These are phyloP conservation scores for Wickerhamomyces sp. DNA, from an alignment of 1,139 yeast species.

Conservation along the genomic window DNA sequence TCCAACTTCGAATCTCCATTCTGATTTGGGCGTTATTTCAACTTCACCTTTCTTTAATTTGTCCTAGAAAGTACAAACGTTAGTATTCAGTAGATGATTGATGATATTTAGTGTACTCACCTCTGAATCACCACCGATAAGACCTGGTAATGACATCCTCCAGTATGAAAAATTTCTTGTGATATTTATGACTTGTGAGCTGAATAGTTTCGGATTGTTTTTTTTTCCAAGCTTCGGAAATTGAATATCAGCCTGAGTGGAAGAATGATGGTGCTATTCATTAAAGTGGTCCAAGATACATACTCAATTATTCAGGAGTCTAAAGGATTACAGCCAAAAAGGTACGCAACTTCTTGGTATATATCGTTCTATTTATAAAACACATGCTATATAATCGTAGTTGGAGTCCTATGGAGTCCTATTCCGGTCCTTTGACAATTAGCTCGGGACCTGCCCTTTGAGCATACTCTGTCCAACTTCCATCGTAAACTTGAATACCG, in stretches of 20 bases:
- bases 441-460: slow-evolving; percentile 30
- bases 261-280: too few relatives aligned
- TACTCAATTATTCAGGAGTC: too few relatives aligned
- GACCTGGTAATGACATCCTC: slow-evolving; percentile 8
- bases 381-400: too few relatives aligned
- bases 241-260: too few relatives aligned
- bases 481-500: slow-evolving; percentile 76
- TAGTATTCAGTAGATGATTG: background rate
- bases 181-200: background rate
- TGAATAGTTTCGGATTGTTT: background rate
- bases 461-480: slow-evolving; percentile 77
- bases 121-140: slow-evolving; percentile 5
- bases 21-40: slow-evolving; percentile 45
- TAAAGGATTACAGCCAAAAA: too few relatives aligned
- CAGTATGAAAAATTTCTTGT: background rate
- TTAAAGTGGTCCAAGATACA: too few relatives aligned
- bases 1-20: slow-evolving; percentile 83
- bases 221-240: too few relatives aligned
- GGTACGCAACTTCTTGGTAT: too few relatives aligned
- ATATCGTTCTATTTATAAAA: too few relatives aligned
- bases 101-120: background rate
- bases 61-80: background rate
- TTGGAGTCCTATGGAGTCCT: background rate
- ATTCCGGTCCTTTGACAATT: slow-evolving; percentile 24
- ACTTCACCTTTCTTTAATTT: slow-evolving; percentile 10